phyloP scores from a whole-genome alignment of 805 yeast genomes.

The Tanozyma kutaoensis region DNA sequence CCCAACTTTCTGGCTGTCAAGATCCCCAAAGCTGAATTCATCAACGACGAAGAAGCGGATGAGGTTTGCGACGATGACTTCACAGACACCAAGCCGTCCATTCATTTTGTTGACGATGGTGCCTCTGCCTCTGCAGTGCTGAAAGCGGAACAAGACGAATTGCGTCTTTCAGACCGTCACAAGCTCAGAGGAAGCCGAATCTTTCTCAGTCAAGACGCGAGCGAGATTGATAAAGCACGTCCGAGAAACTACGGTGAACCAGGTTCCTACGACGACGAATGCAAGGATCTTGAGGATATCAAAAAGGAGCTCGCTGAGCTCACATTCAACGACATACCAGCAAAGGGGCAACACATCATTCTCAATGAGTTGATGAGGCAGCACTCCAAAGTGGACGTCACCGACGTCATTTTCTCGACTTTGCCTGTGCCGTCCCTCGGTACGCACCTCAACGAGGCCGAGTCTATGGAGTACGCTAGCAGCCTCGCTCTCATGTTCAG shows the following conservation, averaged over 20 bases:
- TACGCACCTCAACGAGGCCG: conserved; percentile 57
- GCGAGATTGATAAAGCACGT: too few species aligned
- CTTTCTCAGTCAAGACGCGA: too few species aligned
- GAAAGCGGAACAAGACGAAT: too few species aligned
- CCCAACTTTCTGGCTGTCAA: conserved; percentile 64
- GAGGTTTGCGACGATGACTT: conserved; percentile 6
- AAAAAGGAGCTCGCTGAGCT: conserved; percentile 22
- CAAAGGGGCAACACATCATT: conserved; percentile 80
- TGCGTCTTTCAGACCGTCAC: too few species aligned
- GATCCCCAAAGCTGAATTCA: conserved; percentile 52
- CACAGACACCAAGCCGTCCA: conserved; percentile 35
- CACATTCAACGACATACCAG: conserved; percentile 80
- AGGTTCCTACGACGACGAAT: too few species aligned
- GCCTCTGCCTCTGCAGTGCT: conserved; percentile 2
- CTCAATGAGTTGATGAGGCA: conserved; percentile 73
- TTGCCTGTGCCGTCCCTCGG: conserved; percentile 82
- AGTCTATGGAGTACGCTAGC: conserved; percentile 61
- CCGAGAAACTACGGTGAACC: too few species aligned
- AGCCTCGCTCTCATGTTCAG: conserved; percentile 72
- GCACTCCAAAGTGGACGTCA: conserved; percentile 34
- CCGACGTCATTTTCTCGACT: conserved; percentile 78
- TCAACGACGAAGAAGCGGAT: conserved; percentile 53
- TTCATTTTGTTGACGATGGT: conserved; percentile 41
- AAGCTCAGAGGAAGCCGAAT: too few species aligned
- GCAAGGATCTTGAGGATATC: too few species aligned